Evolutionary conservation across 2,329 filamentous ascomycete genomes (phyloP), one percentile per base, ranked within the genome.

Genomic region (Claviceps africana): DNA sequence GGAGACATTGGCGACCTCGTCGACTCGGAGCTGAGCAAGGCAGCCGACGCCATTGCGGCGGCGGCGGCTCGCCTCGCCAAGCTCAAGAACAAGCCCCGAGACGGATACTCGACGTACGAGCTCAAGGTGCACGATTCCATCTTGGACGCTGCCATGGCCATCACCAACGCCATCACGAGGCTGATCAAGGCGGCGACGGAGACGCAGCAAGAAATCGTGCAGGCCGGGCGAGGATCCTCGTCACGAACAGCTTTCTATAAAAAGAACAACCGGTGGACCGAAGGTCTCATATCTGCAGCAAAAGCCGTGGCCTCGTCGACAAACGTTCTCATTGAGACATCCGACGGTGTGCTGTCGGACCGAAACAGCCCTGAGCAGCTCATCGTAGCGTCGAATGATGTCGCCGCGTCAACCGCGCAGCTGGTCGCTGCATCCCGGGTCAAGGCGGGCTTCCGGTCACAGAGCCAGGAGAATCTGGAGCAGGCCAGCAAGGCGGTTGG

Each of bases 231-330:
- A 21, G 93, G 93, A 37, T 86, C 84, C 28, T 88, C 87, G 50
- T 94, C 88, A 45, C 81, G 84, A 53, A 94, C 90, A 2, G 89
- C 90, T 25, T 98, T 98, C 69, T 98, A 98, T 82, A 97, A 97
- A 79, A 97, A 97, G 76, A 96, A 98, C 78, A 98, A 97, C 72
- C 82, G 93, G 50, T 98, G 93, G 93, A 98, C 93, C 0, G 93
- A 98, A 65, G 93, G 93, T 47, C 81, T 98, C 55, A 96, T 98
- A 65, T 95, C 88, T 39, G 93, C 93, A 0, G 91, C 93, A 57
- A 98, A 98, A 72, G 93, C 93, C 1, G 93, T 98, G 19, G 93
- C 93, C 3, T 79, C 79, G 1, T 94, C 89, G 17, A 98, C 93
- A 11, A 97, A 96, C 71, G 93, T 85, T 43, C 80, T 98, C 59